Conservation (phyloP, 23 red algal genomes). For the Gracilariopsis chorda region DNA sequence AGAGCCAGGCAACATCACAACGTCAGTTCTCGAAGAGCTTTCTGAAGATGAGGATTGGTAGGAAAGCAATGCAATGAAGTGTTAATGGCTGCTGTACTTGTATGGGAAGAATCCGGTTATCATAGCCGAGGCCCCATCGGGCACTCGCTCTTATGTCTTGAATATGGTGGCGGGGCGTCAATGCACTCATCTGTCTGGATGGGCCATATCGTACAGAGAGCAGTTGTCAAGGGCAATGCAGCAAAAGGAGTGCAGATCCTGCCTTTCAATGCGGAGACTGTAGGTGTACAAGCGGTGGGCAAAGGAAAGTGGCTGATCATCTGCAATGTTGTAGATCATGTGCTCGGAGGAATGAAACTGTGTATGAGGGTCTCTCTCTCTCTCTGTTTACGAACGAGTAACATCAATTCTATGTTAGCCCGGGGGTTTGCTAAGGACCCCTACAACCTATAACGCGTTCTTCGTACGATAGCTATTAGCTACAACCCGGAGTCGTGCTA, state of each 20-base stretch:
- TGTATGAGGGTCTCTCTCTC: neutral
- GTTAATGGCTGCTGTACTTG: constrained; percentile 34
- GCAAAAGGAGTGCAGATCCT: constrained; percentile 30
- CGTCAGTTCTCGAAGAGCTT: neutral
- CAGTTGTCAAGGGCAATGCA: neutral
- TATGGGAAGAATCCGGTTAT: constrained; percentile 26
- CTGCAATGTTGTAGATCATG: constrained; percentile 34
- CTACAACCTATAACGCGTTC: too few species aligned
- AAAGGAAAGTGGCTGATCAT: constrained; percentile 5
- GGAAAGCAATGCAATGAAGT: constrained; percentile 31
- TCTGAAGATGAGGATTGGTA: constrained; percentile 22
- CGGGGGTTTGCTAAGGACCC: too few species aligned
- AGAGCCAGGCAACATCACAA: neutral
- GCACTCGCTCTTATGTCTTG: constrained; percentile 35
- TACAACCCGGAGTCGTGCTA: too few species aligned
- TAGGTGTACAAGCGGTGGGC: constrained; percentile 10
- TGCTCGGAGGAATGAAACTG: constrained; percentile 36
- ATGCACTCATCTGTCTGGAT: constrained; percentile 41
- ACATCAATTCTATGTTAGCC: too few species aligned
- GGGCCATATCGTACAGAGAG: constrained; percentile 11
- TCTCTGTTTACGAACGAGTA: too few species aligned
- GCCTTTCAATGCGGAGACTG: constrained; percentile 20
- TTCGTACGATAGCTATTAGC: too few species aligned
- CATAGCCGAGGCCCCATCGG: neutral
- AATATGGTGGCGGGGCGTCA: constrained; percentile 35